These are phyloP conservation scores for Debaryomyces robertsiae DNA, from an alignment of 1,139 yeast genomes.

Conservation along the genomic window DNA sequence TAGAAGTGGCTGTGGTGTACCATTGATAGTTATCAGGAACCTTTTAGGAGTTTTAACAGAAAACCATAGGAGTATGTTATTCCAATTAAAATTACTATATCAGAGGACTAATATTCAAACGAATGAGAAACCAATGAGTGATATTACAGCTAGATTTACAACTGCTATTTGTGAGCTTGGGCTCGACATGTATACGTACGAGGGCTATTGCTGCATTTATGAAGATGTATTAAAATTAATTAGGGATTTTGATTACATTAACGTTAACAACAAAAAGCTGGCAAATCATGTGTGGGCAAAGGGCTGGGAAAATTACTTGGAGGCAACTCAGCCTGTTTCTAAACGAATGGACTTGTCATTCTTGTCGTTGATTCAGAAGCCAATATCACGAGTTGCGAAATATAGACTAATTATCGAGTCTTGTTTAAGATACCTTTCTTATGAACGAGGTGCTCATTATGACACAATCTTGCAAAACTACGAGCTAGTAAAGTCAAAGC, in stretches of 20 bases:
- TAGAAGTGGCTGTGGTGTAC: constrained; percentile 28
- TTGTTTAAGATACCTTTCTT: constrained; percentile 17
- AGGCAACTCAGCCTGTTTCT: constrained; percentile 40
- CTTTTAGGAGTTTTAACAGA: constrained; percentile 25
- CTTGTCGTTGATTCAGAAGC: constrained; percentile 54
- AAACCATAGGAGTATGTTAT: constrained; percentile 28
- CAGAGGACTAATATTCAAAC: neutral
- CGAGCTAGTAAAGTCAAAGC: constrained; percentile 6
- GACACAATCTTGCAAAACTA: neutral
- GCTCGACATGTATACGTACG: constrained; percentile 29
- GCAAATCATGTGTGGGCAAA: constrained; percentile 22
- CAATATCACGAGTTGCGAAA: constrained; percentile 53
- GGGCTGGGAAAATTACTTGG: constrained; percentile 44
- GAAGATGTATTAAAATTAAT: constrained; percentile 41
- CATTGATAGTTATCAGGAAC: constrained; percentile 22
- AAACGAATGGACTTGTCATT: constrained; percentile 48
- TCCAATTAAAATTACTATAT: constrained; percentile 15
- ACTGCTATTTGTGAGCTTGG: constrained; percentile 15
- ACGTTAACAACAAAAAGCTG: constrained; percentile 12
- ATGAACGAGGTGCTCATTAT: neutral
- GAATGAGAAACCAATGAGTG: neutral
- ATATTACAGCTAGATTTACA: constrained; percentile 11
- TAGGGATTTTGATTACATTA: constrained; percentile 15
- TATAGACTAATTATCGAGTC: constrained; percentile 53
- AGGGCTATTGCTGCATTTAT: constrained; percentile 44